Conservation (phyloP, 73 alveolate genomes). For the Paramecium sexaurelia region DNA sequence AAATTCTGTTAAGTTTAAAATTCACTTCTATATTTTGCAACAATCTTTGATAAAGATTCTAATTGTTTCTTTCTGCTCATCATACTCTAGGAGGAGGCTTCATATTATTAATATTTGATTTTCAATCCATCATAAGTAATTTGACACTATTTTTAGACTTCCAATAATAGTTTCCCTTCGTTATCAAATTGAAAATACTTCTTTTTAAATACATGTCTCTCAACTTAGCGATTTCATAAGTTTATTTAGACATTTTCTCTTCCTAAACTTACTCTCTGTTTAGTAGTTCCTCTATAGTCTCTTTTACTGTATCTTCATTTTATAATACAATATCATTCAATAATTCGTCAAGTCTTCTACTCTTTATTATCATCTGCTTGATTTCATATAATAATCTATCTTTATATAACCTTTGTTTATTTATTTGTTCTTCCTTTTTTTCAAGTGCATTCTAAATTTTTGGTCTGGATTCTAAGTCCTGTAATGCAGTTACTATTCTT, state of each 20-base stretch:
- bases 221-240: conserved; percentile 17
- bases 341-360: conserved; percentile 20
- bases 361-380: background rate
- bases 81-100: background rate
- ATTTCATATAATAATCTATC: conserved; percentile 6
- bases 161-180: background rate
- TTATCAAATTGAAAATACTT: background rate
- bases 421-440: background rate
- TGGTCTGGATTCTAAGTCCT: background rate
- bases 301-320: background rate
- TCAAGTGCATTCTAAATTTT: background rate
- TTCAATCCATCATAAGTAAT: background rate
- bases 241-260: background rate
- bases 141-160: background rate
- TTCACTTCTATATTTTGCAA: background rate
- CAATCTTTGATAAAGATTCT: conserved; percentile 17
- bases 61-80: background rate
- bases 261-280: background rate
- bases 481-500: background rate
- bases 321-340: background rate
- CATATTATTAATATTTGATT: background rate
- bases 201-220: background rate
- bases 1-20: background rate
- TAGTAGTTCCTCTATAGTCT: background rate
- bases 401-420: background rate